A percentile compares a stretch with the other conserved stretches of the same genome.
Conservation (phyloP, 2,329 filamentous ascomycete species). For the Coniochaeta pulveracea region DNA sequence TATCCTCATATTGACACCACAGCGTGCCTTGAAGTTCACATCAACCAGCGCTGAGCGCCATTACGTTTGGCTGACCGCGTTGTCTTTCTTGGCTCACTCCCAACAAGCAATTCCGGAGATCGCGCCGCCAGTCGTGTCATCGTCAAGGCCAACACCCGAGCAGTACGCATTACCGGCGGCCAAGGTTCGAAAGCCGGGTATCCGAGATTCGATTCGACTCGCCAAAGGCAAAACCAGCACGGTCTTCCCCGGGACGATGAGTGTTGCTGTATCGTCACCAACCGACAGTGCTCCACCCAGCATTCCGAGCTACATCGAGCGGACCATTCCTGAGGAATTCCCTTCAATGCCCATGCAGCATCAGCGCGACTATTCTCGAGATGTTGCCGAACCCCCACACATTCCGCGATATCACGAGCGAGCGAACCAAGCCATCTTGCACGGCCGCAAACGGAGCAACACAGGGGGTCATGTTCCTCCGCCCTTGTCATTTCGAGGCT, state of each 20-base stretch:
- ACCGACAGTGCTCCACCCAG: constrained; percentile 36
- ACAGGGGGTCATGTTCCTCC: constrained; percentile 66
- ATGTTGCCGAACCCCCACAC: constrained; percentile 59
- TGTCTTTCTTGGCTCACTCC: constrained; percentile 91
- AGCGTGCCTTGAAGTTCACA: constrained; percentile 91
- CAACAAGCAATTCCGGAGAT: constrained; percentile 71
- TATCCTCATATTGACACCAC: constrained; percentile 87
- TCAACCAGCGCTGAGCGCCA: constrained; percentile 74
- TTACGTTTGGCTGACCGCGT: constrained; percentile 85
- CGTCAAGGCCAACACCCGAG: constrained; percentile 38
- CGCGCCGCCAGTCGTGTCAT: constrained; percentile 32
- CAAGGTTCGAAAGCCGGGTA: constrained; percentile 42
- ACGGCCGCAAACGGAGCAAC: constrained; percentile 81
- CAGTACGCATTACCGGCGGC: constrained; percentile 33
- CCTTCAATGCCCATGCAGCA: constrained; percentile 22
- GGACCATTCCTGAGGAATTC: constrained; percentile 22
- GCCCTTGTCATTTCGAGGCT: constrained; percentile 66
- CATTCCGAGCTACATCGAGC: constrained; percentile 30
- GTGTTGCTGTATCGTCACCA: constrained; percentile 13
- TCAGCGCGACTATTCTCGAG: constrained; percentile 37
- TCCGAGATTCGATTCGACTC: constrained; percentile 81
- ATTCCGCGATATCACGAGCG: constrained; percentile 60
- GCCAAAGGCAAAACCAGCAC: constrained; percentile 56
- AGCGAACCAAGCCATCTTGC: constrained; percentile 34
- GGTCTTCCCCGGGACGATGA: constrained; percentile 13